Percentiles rank a stretch among this genome's conserved stretches.
These are phyloP conservation scores for Hypoxylon cercidicola DNA, from an alignment of 495 filamentous ascomycete genomes.

Conservation along the genomic window DNA sequence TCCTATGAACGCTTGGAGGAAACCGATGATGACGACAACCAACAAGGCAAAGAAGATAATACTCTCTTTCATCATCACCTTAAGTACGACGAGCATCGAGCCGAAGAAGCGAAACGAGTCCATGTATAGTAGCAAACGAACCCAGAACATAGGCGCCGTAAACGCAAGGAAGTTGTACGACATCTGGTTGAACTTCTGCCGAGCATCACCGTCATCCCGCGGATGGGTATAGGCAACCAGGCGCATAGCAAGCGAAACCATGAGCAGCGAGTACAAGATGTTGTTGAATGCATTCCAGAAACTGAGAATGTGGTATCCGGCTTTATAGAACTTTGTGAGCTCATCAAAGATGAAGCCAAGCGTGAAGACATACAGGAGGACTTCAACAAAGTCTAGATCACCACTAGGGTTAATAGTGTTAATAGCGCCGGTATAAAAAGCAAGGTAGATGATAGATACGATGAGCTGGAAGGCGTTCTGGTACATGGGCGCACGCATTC, in stretches of 20 bases:
- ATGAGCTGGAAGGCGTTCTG: conserved; percentile 90
- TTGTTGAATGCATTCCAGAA: conserved; percentile 98
- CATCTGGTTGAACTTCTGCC: conserved; percentile 77
- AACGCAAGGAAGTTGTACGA: conserved; percentile 95
- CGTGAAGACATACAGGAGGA: conserved; percentile 88
- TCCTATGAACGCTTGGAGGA: conserved; percentile 95
- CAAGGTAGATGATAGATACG: conserved; percentile 84
- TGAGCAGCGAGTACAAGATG: conserved; percentile 79
- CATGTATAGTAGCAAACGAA: conserved; percentile 89
- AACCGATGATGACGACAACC: conserved; percentile 84
- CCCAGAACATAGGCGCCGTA: conserved; percentile 96
- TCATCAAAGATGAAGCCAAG: conserved; percentile 94
- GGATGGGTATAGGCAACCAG: conserved; percentile 77
- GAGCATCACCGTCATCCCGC: conserved; percentile 56
- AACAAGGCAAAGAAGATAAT: conserved; percentile 98
- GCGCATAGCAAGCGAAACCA: conserved; percentile 78
- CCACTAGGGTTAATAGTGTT: conserved; percentile 83
- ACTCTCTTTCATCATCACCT: conserved; percentile 99
- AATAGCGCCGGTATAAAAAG: conserved; percentile 87
- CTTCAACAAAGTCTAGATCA: conserved; percentile 86
- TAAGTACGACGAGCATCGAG: conserved; percentile 94
- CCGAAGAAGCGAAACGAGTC: conserved; percentile 97
- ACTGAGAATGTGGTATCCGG: conserved; percentile 84
- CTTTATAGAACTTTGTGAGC: conserved; percentile 86
- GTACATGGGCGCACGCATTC: conserved; percentile 91